Percentiles rank a stretch among this genome's conserved stretches.
Conservation (phyloP, 164 flowering plant species). For the Echeveria elegans region DNA sequence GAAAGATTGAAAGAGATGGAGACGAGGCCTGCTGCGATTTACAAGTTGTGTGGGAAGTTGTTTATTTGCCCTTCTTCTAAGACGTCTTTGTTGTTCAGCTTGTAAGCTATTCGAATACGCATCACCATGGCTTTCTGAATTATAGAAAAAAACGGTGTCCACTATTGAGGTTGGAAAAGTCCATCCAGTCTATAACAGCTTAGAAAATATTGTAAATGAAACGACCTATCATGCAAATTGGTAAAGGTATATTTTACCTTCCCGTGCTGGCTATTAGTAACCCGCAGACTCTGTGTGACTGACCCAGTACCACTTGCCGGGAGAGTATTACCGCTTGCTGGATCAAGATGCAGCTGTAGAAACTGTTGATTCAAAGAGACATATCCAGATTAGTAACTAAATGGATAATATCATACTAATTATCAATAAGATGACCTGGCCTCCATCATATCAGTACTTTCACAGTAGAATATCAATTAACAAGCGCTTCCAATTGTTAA, state of each 20-base stretch:
- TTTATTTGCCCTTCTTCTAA: slow-evolving; percentile 83
- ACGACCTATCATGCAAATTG: neutral
- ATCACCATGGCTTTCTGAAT: slow-evolving; percentile 86
- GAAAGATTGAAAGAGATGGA: too few species aligned
- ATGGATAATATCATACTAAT: neutral
- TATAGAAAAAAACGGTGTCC: neutral
- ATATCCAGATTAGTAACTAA: neutral
- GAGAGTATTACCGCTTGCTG: slow-evolving; percentile 77
- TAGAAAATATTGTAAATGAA: neutral
- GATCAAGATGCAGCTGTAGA: slow-evolving; percentile 81
- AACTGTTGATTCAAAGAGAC: slow-evolving; percentile 43
- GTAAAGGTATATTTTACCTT: slow-evolving; percentile 40
- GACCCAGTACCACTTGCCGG: slow-evolving; percentile 68
- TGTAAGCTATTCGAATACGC: slow-evolving; percentile 85
- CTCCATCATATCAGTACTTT: neutral
- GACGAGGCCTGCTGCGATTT: slow-evolving; percentile 11
- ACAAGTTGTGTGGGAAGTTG: slow-evolving; percentile 60
- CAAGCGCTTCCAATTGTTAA: too few species aligned
- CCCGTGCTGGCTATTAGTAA: slow-evolving; percentile 86
- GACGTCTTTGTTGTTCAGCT: slow-evolving; percentile 50
- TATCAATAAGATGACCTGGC: neutral
- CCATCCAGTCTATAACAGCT: neutral
- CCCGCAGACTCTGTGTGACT: slow-evolving; percentile 54
- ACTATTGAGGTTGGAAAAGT: neutral
- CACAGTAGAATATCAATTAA: neutral